Base-by-base conservation (phyloP, 345 rosid genomes). In the Passiflora organensis region DNA sequence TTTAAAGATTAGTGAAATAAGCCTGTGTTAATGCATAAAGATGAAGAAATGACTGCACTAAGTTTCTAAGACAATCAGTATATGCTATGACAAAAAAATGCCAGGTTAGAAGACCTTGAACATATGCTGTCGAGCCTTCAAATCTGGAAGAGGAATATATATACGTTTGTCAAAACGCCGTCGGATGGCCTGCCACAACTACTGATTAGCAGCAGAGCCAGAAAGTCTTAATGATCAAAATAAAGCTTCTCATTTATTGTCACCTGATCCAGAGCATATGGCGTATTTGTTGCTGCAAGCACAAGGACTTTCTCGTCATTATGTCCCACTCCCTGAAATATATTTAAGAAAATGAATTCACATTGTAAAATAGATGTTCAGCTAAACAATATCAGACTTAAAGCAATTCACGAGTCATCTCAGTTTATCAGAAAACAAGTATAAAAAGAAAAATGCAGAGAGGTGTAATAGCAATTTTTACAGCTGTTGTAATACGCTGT, bases 141-240 rank as follows among this genome's bases (percentile, higher is more conserved):
- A 24, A 48, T 48, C 32, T 45, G 20, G 49, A 19, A 45, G 20
- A 45, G 49, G 97, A 66, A 89, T 89, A 60, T 89, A 89, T 46
- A 89, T 89, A 43, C 97, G 84, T 83, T 89, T 89, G 78, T 89
- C 95, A 73, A 89, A 89, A 63, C 97, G 97, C 47, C 97, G 65
- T 25, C 97, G 67, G 43, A 89, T 83, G 51, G 97, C 97, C 97
- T 89, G 84, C 28, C 66, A 57, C 52, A 68, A 43, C 48, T 73
- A 25, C 34, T 28, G 50, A 60, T 72, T 55, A 70, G 72, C 39
- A 44, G 58, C 10, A 25, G 32, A n/a, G n/a, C n/a, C 50, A 56
- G 10, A 16, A 17, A 12, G 6, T 39, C n/a, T 14, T 14, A 10
- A 12, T 36, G 39, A 36, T 36, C 39, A 36, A 36, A 12, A 36